These are phyloP conservation scores for Lodderomyces margitis DNA, from an alignment of 1,139 yeast species.

Conservation along the genomic window DNA sequence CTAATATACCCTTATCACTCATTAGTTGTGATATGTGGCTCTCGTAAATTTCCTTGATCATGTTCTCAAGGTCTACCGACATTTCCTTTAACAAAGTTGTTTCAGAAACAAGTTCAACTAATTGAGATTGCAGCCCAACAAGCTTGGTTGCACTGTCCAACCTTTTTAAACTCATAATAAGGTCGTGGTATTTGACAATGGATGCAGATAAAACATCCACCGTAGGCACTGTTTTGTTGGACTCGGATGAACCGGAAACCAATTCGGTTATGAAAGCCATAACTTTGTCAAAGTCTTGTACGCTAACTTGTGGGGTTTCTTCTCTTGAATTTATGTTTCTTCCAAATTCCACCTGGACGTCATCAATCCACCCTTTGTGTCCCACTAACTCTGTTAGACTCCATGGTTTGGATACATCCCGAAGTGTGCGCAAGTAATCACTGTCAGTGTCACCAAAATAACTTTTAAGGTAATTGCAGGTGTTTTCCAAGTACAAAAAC, in stretches of 20 bases:
- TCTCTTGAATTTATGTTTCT: not conserved
- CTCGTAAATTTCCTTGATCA: constrained; percentile 8
- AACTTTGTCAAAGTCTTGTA: not conserved
- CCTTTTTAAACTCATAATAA: constrained; percentile 22
- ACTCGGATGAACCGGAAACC: not conserved
- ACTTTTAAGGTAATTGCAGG: constrained; percentile 26
- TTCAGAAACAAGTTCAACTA: constrained; percentile 8
- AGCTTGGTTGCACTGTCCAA: constrained; percentile 10
- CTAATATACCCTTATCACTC: constrained; percentile 9
- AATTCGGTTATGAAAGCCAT: not conserved
- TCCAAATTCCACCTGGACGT: constrained; percentile 16
- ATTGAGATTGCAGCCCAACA: constrained; percentile 8
- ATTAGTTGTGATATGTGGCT: constrained; percentile 10
- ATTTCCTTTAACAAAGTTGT: constrained; percentile 7
- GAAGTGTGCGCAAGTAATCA: constrained; percentile 21
- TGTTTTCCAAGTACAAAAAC: constrained; percentile 35
- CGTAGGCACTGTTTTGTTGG: not conserved
- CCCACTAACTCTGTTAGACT: constrained; percentile 28
- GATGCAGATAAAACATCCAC: not conserved
- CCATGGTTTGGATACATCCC: constrained; percentile 27
- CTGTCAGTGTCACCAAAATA: constrained; percentile 25
- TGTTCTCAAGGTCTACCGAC: constrained; percentile 2
- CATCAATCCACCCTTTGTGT: constrained; percentile 30
- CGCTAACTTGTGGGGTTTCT: not conserved
- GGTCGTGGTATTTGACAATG: constrained; percentile 20